These are phyloP conservation scores for Crotalaria pallida DNA, from an alignment of 306 rosid genomes.

Conservation along the genomic window DNA sequence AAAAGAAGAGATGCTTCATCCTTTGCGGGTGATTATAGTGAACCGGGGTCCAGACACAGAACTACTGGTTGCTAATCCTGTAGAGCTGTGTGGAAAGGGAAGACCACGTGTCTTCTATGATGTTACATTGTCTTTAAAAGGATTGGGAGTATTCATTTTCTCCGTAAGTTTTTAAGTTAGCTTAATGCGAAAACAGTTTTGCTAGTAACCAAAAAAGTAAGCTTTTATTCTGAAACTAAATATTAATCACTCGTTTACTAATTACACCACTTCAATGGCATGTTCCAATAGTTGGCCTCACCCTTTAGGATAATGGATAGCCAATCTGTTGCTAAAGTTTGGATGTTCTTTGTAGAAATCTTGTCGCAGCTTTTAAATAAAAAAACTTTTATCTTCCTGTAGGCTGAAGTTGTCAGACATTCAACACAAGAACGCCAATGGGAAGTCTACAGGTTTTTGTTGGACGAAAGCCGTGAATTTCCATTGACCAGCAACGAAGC, in stretches of 20 bases:
- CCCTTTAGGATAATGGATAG: too few relatives aligned
- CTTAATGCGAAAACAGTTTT: background rate
- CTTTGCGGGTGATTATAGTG: slow-evolving; percentile 60
- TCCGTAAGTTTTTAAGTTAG: slow-evolving; percentile 36
- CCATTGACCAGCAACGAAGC: slow-evolving; percentile 50
- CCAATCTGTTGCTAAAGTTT: background rate
- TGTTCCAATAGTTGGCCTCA: too few relatives aligned
- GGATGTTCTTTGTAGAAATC: slow-evolving; percentile 4
- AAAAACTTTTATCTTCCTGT: background rate
- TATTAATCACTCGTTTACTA: too few relatives aligned
- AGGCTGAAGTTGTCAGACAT: slow-evolving; percentile 88
- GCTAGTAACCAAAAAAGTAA: too few relatives aligned
- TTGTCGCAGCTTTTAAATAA: background rate
- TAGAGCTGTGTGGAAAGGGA: slow-evolving; percentile 71
- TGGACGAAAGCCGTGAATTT: slow-evolving; percentile 63
- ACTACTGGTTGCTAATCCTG: slow-evolving; percentile 85
- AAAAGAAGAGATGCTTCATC: slow-evolving; percentile 67
- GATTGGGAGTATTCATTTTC: slow-evolving; percentile 60
- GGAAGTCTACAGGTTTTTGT: slow-evolving; percentile 82
- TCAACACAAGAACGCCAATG: slow-evolving; percentile 68
- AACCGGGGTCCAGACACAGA: slow-evolving; percentile 82
- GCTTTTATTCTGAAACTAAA: too few relatives aligned
- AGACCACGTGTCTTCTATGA: slow-evolving; percentile 88
- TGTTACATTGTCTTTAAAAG: slow-evolving; percentile 66
- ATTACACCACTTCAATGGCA: too few relatives aligned